Percentiles rank a stretch among this genome's conserved stretches.
Evolutionary conservation across 352 stramenopile species (phyloP).

Genomic region (Phytophthora constricta): DNA sequence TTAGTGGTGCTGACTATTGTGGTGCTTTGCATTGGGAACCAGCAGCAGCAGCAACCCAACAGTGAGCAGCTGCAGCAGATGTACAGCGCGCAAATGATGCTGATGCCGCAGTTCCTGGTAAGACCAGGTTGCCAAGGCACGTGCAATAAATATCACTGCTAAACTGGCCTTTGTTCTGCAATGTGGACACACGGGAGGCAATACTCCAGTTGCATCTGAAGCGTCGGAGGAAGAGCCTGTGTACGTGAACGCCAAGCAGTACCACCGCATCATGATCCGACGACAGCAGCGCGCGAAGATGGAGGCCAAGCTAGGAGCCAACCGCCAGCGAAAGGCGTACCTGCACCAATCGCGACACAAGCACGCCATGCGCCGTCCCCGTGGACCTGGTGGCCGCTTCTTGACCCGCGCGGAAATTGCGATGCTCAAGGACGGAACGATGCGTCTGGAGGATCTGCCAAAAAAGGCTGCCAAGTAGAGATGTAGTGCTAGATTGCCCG

Average conservation of each 20-base stretch:
- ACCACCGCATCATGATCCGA: constrained; percentile 90
- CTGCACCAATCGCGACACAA: constrained; percentile 89
- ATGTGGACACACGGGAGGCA: constrained; percentile 33
- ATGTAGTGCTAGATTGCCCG: constrained; percentile 1
- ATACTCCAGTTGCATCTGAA: constrained; percentile 18
- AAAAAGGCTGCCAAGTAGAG: constrained; percentile 47
- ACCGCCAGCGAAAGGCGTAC: constrained; percentile 84
- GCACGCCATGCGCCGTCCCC: constrained; percentile 86
- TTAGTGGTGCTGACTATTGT: constrained; percentile 5
- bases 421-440: constrained; percentile 67
- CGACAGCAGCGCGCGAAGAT: constrained; percentile 88
- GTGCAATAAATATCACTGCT: constrained; percentile 43
- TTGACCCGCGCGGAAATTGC: constrained; percentile 83
- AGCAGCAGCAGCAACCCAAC: constrained; percentile 71
- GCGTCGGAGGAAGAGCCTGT: constrained; percentile 82
- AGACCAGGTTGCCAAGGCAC: too few relatives aligned
- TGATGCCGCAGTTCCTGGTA: constrained; percentile 87
- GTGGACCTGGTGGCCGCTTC: constrained; percentile 84
- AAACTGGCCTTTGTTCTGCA: constrained; percentile 62
- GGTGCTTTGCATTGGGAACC: constrained; percentile 5
- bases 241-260: constrained; percentile 93
- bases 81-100: constrained; percentile 80
- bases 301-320: constrained; percentile 82
- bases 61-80: constrained; percentile 78
- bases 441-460: constrained; percentile 68